A percentile compares a stretch with the other conserved stretches of the same genome.
Conservation (phyloP, 2,329 filamentous ascomycete species). For the Tolypocladium pustulatum region DNA sequence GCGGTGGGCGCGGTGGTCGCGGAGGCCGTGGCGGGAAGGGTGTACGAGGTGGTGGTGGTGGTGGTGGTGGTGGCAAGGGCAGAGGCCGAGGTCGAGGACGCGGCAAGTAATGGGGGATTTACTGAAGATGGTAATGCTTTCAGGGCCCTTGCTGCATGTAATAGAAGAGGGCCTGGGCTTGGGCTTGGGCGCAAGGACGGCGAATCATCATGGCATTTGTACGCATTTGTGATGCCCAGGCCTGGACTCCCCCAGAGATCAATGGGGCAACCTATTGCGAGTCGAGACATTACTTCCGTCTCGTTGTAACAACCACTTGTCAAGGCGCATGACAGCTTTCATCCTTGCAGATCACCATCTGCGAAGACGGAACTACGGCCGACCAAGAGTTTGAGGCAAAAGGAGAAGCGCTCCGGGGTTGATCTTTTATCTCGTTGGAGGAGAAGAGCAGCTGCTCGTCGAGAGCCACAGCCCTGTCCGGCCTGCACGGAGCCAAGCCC, state of each 20-base stretch:
- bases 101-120: conserved; percentile 9
- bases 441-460: not conserved
- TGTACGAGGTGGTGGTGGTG: conserved; percentile 5
- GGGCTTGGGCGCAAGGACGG: not conserved
- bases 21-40: conserved; percentile 8
- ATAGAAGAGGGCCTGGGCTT: not conserved
- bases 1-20: conserved; percentile 8
- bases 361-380: too few relatives aligned
- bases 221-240: conserved; percentile 3
- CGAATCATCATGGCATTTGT: conserved; percentile 2
- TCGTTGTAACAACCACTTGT: not conserved
- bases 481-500: not conserved
- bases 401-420: not conserved
- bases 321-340: not conserved
- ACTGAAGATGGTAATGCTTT: not conserved
- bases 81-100: conserved; percentile 15
- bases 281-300: not conserved
- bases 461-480: not conserved
- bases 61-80: conserved; percentile 3
- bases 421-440: not conserved
- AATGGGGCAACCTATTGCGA: not conserved
- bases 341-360: too few relatives aligned
- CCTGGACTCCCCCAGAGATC: not conserved
- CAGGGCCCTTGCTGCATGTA: not conserved
- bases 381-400: not conserved